Conservation (phyloP, 345 rosid species). For the Euphorbia pulcherrima region DNA sequence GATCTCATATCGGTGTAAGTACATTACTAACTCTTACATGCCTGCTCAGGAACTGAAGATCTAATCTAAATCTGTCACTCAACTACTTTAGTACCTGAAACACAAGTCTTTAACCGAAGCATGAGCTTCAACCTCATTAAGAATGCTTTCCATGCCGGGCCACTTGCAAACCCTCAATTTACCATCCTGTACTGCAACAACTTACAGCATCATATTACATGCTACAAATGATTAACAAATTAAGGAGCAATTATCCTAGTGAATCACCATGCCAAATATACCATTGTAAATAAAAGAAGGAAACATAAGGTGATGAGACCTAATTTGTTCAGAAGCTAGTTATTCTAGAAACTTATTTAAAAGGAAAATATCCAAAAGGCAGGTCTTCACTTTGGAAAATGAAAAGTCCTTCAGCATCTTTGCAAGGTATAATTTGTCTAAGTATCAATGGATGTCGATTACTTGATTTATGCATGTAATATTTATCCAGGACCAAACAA, state of each 20-base stretch:
- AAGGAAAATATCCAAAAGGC: not conserved
- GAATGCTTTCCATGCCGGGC: constrained; percentile 73
- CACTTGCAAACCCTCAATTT: constrained; percentile 76
- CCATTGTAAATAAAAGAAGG: not conserved
- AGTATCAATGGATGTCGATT: not conserved
- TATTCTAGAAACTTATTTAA: not conserved
- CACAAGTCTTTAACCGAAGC: constrained; percentile 54
- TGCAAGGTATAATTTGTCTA: not conserved
- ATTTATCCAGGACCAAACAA: not conserved
- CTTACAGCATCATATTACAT: constrained; percentile 27
- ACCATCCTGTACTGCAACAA: constrained; percentile 86
- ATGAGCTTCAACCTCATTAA: constrained; percentile 65
- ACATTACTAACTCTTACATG: constrained; percentile 10
- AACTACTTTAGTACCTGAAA: constrained; percentile 57
- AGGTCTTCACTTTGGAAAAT: not conserved
- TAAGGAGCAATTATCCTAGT: not conserved
- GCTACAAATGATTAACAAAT: constrained; percentile 10
- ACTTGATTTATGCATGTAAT: not conserved
- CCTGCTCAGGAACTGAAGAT: constrained; percentile 13
- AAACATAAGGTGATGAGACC: not conserved
- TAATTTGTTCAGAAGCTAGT: not conserved
- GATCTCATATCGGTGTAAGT: constrained; percentile 19
- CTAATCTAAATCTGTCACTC: constrained; percentile 10
- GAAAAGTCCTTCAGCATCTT: not conserved
- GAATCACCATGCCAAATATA: not conserved